These are phyloP conservation scores for Fraxinus dipetala DNA, from an alignment of 305 asterid genomes.

Conservation along the genomic window DNA sequence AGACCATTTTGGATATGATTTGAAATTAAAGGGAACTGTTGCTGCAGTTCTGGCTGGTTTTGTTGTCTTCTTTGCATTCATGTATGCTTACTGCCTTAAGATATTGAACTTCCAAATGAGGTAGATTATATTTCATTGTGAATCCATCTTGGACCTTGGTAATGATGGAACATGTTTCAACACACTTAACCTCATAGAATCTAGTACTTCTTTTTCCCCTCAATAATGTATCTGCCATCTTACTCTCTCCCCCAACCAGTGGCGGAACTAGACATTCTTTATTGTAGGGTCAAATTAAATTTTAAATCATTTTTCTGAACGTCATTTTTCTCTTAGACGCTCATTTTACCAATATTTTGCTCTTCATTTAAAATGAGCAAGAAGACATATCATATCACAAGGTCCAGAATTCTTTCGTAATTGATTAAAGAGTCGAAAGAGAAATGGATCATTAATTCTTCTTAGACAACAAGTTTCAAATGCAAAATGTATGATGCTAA, in stretches of 20 bases:
- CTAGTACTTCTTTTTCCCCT: background rate
- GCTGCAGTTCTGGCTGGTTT: conserved; percentile 56
- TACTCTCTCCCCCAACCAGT: background rate
- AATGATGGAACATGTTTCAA: background rate
- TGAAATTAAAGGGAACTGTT: conserved; percentile 52
- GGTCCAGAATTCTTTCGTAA: no score
- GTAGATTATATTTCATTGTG: conserved; percentile 20
- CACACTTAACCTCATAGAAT: background rate
- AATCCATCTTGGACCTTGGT: background rate
- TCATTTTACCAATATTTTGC: no score
- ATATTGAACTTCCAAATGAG: conserved; percentile 58
- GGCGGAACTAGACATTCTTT: no score
- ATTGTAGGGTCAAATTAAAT: no score
- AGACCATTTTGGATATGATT: conserved; percentile 47
- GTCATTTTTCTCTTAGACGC: no score
- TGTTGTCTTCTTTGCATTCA: conserved; percentile 53
- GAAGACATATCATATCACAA: background rate
- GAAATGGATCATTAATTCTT: no score
- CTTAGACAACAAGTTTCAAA: no score
- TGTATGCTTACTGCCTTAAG: conserved; percentile 58
- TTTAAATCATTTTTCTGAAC: no score
- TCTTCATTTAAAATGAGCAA: background rate
- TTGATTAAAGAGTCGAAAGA: no score
- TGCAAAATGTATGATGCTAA: no score
- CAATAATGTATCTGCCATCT: no score